Percentiles rank a stretch among this genome's conserved stretches.
These are phyloP conservation scores for Penicillium antarcticum DNA, from an alignment of 495 filamentous ascomycete species.

Conservation along the genomic window DNA sequence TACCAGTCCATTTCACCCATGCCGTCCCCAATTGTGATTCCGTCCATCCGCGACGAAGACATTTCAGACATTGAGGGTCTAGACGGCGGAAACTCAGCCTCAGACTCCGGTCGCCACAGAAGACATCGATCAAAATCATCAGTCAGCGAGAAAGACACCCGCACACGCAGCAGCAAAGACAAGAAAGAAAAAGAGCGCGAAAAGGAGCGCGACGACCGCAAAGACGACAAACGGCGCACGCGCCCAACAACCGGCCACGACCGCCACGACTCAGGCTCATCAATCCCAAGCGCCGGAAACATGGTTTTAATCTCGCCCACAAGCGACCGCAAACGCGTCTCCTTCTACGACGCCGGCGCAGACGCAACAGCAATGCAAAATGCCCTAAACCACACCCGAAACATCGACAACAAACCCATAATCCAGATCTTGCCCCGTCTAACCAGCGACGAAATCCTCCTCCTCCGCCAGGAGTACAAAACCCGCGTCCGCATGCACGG, in stretches of 20 bases:
- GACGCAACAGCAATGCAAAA: conserved; percentile 74
- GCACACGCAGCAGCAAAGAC: conserved; percentile 10
- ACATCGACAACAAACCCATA: conserved; percentile 64
- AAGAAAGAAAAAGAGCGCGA: conserved; percentile 17
- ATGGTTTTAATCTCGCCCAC: conserved; percentile 31
- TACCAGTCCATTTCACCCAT: conserved; percentile 95
- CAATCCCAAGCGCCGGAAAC: conserved; percentile 15
- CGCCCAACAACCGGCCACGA: conserved; percentile 23
- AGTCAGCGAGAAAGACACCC: conserved; percentile 17
- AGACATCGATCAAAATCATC: conserved; percentile 30
- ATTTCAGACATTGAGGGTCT: conserved; percentile 49
- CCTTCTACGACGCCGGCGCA: conserved; percentile 69
- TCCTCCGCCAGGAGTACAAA: conserved; percentile 86
- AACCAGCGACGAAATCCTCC: conserved; percentile 79
- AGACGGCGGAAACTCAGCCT: conserved; percentile 26
- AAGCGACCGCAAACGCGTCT: conserved; percentile 47
- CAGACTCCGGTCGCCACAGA: conserved; percentile 32
- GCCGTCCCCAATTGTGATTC: conserved; percentile 68
- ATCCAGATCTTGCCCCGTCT: conserved; percentile 82
- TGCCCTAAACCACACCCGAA: conserved; percentile 67
- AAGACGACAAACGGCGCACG: conserved; percentile 32
- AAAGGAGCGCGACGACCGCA: conserved; percentile 21
- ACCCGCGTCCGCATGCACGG: conserved; percentile 74
- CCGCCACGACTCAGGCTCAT: conserved; percentile 25
- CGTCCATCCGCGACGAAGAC: conserved; percentile 42